Evolutionary conservation across 768 basidiomycete species (phyloP).

Genomic region (Agaricus blazei): DNA sequence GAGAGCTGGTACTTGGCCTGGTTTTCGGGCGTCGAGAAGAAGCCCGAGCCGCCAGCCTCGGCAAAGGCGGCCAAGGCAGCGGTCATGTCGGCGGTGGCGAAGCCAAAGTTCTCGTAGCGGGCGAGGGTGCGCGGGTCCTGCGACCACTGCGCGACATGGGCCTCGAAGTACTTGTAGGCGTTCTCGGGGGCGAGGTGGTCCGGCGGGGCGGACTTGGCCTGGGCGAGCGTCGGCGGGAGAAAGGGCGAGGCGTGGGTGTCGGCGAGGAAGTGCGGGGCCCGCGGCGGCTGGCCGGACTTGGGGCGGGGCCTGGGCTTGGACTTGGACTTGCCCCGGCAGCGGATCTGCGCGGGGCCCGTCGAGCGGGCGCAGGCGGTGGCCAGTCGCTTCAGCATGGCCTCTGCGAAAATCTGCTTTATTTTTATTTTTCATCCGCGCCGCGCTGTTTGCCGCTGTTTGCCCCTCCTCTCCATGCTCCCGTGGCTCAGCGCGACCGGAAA

Average conservation of each 20-base stretch:
- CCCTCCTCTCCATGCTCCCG: neutral
- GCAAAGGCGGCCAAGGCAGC: neutral
- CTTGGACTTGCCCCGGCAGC: neutral
- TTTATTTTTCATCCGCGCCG: neutral
- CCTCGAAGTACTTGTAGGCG: neutral
- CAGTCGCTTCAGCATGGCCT: neutral
- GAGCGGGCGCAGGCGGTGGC: neutral
- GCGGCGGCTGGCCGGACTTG: neutral
- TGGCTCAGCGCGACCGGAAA: conserved; percentile 6
- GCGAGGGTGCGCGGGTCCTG: neutral
- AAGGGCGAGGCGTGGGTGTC: neutral
- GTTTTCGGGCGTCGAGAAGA: neutral
- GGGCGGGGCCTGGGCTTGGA: neutral
- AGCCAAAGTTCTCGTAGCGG: neutral
- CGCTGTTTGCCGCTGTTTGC: neutral
- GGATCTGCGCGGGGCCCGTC: neutral
- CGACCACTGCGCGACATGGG: neutral
- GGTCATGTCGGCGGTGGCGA: neutral
- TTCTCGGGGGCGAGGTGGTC: neutral
- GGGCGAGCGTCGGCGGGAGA: neutral
- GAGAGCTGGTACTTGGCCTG: conserved; percentile 1
- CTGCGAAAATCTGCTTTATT: neutral
- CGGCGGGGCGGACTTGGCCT: neutral
- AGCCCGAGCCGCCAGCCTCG: neutral
- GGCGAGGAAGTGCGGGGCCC: neutral